Base-by-base conservation (phyloP, 306 rosid genomes). In the Bauhinia variegata region DNA sequence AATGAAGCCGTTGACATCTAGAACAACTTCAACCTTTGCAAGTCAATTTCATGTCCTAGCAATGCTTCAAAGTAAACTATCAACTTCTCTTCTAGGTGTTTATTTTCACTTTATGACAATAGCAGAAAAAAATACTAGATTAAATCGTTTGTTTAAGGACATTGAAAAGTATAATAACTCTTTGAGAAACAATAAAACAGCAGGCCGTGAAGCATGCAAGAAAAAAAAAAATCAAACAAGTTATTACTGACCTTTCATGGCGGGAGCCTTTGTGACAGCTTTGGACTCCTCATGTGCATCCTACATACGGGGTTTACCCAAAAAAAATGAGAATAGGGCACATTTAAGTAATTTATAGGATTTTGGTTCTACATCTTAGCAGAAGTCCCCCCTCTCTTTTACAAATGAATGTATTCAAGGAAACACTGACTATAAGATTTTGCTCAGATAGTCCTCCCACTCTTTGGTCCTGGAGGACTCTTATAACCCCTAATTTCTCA, bases 231-330 rank as follows among this genome's bases (percentile, higher is more conserved):
- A 53, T 16, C 39, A 63, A 67, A 61, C 12, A 36, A 64, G 55
- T 77, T 57, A 34, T 60, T 56, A 77, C 83, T 74, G 68, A 93
- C 98, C 77, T 68, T 93, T 93, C 98, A 93, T 93, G 52, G 87
- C 73, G 76, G 97, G 89, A 76, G 96, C 97, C 80, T 89, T 92
- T 14, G 87, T 81, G 17, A 89, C 96, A 53, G 86, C 84, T 75
- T 84, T 93, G 71, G 98, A 78, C 80, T 93, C 91, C 69, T 86
- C 88, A 4, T 89, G 87, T 52, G 91, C 78, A 47, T 76, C 85
- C 98, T 89, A 80, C 77, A 82, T 43, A 44, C 69, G 73, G 47
- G 55, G 47, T 74, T 63, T 14, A 50, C 19, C n/a, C 44, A 28
- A 67, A 71, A 62, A 41, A 76, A 48, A 75, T 56, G 12, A n/a